A percentile compares a stretch with the other conserved stretches of the same genome.
These are phyloP conservation scores for Paecilomyces formosus DNA, from an alignment of 2,329 filamentous ascomycete genomes.

Conservation along the genomic window DNA sequence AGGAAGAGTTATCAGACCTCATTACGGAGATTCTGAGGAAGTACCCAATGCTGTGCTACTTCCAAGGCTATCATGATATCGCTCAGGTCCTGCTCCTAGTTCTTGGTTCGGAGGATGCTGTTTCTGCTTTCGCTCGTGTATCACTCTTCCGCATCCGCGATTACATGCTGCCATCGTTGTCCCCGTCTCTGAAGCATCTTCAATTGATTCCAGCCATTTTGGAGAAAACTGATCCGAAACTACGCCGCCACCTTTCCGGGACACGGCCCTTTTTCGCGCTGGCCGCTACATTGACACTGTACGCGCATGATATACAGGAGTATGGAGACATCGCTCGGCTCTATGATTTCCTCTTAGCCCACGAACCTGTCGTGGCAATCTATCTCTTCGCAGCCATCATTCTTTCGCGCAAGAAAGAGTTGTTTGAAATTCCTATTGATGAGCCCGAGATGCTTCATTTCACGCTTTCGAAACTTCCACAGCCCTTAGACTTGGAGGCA, in stretches of 20 bases:
- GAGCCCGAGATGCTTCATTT: conserved; percentile 91
- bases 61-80: conserved; percentile 98
- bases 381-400: conserved; percentile 92
- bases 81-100: conserved; percentile 91
- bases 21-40: conserved; percentile 75
- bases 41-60: conserved; percentile 83
- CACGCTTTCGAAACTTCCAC: conserved; percentile 77
- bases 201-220: conserved; percentile 78
- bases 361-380: conserved; percentile 77
- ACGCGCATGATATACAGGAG: conserved; percentile 88
- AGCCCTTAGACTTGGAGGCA: conserved; percentile 69
- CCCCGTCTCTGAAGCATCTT: conserved; percentile 77
- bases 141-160: conserved; percentile 87
- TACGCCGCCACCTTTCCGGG: conserved; percentile 67
- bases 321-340: conserved; percentile 83
- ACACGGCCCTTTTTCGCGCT: conserved; percentile 88
- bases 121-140: conserved; percentile 65
- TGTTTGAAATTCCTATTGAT: conserved; percentile 74
- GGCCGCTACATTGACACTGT: conserved; percentile 88
- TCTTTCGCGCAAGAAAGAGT: conserved; percentile 68
- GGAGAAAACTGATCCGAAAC: conserved; percentile 58
- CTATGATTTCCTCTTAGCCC: conserved; percentile 85
- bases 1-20: conserved; percentile 67
- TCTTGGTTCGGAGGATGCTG: conserved; percentile 56
- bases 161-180: conserved; percentile 89